Evolutionary conservation across 371 early-diverging fungal genomes (phyloP).

Genomic region (Mucor indicus): DNA sequence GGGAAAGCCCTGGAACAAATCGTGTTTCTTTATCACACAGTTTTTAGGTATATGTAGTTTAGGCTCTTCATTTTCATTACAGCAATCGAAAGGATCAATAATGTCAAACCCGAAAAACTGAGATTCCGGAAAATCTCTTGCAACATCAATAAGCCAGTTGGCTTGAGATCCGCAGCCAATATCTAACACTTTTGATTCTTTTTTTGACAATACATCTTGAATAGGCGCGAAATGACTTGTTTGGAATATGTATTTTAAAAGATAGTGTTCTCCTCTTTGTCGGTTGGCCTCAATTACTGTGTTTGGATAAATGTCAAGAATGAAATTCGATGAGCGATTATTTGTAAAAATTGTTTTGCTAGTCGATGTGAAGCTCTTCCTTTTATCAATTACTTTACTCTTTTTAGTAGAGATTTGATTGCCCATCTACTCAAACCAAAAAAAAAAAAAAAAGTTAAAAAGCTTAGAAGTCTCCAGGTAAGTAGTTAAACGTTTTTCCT

Average conservation of each 20-base stretch:
- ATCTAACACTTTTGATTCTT: conserved; percentile 21
- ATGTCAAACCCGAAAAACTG: conserved; percentile 30
- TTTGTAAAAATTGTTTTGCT: too few relatives aligned
- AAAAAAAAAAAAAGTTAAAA: too few relatives aligned
- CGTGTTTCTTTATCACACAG: conserved; percentile 11
- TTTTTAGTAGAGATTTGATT: too few relatives aligned
- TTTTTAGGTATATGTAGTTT: conserved; percentile 30
- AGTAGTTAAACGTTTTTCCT: too few relatives aligned
- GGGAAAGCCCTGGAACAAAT: conserved; percentile 21
- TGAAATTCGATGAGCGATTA: too few relatives aligned
- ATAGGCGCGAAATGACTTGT: conserved; percentile 34
- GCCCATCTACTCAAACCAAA: too few relatives aligned
- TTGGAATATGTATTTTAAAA: conserved; percentile 38
- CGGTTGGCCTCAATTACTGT: conserved; percentile 21
- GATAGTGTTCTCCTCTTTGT: conserved; percentile 24
- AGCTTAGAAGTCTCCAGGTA: too few relatives aligned
- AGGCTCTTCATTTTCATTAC: too few relatives aligned
- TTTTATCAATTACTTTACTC: too few relatives aligned
- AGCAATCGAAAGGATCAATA: conserved; percentile 13
- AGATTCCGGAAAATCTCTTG: conserved; percentile 30
- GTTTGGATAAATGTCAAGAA: too few relatives aligned
- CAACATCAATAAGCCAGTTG: conserved; percentile 35
- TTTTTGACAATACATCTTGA: conserved; percentile 4
- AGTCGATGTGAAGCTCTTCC: too few relatives aligned
- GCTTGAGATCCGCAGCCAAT: conserved; percentile 32